Base-by-base conservation (phyloP, 805 yeast species). In the Candida sithepensis region DNA sequence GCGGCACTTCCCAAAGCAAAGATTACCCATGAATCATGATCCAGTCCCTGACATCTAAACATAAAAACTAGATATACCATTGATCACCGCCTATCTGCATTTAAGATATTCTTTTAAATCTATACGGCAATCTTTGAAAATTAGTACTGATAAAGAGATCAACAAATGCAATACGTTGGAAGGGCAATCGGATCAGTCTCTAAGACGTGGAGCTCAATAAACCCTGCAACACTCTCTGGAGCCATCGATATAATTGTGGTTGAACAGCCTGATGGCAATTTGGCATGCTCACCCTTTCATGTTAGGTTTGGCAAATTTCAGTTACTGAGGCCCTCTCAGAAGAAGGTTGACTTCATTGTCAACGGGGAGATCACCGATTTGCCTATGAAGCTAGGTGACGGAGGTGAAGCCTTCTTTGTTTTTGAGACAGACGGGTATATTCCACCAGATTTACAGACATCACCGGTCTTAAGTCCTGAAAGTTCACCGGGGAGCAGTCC, bases 351-450 rank as follows among this genome's bases (percentile, higher is more conserved):
- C 47, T 84, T 94, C 54, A 77, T 81, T 38, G 95, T 94, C 36
- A 94, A 94, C 67, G 97, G 85, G 33, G 77, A 77, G 50, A 74
- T 81, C 41, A 85, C 95, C 0, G 84, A 88, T 56, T 70, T 92
- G 42, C 97, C 96, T 8, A 94, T 94, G 98, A 94, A 94, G 65
- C 71, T 94, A 40, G 96, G 97, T 14, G 99, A 94, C 51, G 96
- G 95, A 7, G 99, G 99, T 13, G 99, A 94, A 66, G 99, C 98
- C 0, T 90, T 90, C 64, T 94, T 94, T 62, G 98, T 94, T 38
- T 92, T 94, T 69, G 96, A 90, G 60, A 86, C 97, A 1, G 78
- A 76, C 39, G 75, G 75, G 40, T 77, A 79, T 49, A 83, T 94
- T 21, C 96, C 97, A 1, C 73, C 75, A 46, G 85, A 85, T 49